phyloP scores from a whole-genome alignment of 2,329 filamentous ascomycete genomes.

The Aspergillus quadrilineatus region DNA sequence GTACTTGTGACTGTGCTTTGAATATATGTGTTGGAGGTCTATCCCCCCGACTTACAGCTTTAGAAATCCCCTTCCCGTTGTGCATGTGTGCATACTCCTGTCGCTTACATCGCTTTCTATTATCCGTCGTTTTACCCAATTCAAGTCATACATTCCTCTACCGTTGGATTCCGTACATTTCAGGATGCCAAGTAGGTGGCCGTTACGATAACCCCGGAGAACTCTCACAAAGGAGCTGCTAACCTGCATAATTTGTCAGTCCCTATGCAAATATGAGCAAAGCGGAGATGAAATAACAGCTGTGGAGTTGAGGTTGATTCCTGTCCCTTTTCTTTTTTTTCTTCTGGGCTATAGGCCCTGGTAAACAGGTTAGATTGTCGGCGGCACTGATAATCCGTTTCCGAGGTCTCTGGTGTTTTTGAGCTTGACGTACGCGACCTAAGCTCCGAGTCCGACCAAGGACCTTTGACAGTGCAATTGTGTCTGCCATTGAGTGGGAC shows the following conservation, averaged over 20 bases:
- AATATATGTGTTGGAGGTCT: conserved; percentile 30
- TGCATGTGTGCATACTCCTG: conserved; percentile 9
- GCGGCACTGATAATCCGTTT: conserved; percentile 22
- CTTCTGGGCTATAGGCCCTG: too few relatives aligned
- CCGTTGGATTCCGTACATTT: background rate
- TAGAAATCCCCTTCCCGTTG: conserved; percentile 30
- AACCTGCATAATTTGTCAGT: too few relatives aligned
- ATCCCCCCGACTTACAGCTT: conserved; percentile 33
- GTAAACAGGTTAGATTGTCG: conserved; percentile 19
- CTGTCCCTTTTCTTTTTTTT: too few relatives aligned
- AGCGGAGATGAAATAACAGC: too few relatives aligned
- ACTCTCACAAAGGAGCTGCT: background rate
- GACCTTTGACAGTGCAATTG: conserved; percentile 7
- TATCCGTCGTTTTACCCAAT: conserved; percentile 6
- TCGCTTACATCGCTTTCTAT: conserved; percentile 13
- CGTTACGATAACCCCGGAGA: background rate
- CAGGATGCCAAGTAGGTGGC: background rate
- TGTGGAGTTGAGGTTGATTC: too few relatives aligned
- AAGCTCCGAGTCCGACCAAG: conserved; percentile 6
- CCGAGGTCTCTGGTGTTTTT: conserved; percentile 21
- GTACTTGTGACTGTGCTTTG: conserved; percentile 25
- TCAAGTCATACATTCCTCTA: conserved; percentile 19
- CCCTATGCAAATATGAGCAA: too few relatives aligned
- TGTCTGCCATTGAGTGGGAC: background rate
- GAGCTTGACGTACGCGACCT: conserved; percentile 13